Evolutionary conservation across 805 yeast species (phyloP).

Genomic region (Candida sakaeoensis): DNA sequence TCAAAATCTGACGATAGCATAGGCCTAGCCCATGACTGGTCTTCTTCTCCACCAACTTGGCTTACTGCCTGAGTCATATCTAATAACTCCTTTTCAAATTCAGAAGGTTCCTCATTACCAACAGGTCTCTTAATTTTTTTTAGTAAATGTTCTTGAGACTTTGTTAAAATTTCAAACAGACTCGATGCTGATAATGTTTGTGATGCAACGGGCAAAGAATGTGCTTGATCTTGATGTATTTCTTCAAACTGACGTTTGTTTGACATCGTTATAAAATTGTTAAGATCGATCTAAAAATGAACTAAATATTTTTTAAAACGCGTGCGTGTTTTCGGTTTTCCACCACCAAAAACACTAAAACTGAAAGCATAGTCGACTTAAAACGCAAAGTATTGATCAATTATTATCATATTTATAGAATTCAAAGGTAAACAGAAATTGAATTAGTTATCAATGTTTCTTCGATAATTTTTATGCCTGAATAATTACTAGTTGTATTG

Average conservation of each 20-base stretch:
- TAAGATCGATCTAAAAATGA: no score
- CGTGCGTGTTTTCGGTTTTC: neutral
- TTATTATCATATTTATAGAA: no score
- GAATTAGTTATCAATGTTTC: no score
- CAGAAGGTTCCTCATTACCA: conserved; percentile 35
- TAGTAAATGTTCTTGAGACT: conserved; percentile 28
- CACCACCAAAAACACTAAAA: no score
- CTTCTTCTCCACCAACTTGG: conserved; percentile 28
- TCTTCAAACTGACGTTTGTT: conserved; percentile 13
- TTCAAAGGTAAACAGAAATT: no score
- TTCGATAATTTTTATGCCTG: no score
- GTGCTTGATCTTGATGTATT: conserved; percentile 23
- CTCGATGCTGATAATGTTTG: conserved; percentile 16
- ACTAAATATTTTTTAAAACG: neutral
- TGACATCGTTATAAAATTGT: no score
- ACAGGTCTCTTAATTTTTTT: conserved; percentile 33
- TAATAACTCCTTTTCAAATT: conserved; percentile 38
- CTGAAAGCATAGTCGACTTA: no score
- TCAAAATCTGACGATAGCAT: conserved; percentile 47
- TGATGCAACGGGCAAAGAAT: conserved; percentile 30
- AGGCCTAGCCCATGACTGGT: conserved; percentile 53
- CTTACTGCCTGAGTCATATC: conserved; percentile 30
- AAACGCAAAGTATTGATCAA: no score
- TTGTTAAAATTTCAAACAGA: conserved; percentile 18
- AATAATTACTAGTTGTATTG: no score